Percentiles rank a stretch among this genome's conserved stretches.
phyloP scores from a whole-genome alignment of 345 rosid species.

The Physaria fendleri region DNA sequence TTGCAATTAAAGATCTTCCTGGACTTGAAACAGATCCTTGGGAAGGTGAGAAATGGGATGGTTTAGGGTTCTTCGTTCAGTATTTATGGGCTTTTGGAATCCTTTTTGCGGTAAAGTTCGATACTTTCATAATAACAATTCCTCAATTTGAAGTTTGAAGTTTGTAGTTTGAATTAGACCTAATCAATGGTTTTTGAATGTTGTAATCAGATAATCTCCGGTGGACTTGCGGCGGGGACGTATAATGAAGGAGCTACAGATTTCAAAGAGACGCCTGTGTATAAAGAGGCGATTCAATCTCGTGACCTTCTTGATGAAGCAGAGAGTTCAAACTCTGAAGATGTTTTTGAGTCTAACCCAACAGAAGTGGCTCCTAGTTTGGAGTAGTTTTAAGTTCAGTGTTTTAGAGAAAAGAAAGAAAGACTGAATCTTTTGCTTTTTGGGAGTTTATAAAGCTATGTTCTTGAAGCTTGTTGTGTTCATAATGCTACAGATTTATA shows the following conservation, averaged over 20 bases:
- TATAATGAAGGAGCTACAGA: conserved; percentile 92
- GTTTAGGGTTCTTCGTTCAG: conserved; percentile 71
- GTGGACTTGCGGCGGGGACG: conserved; percentile 76
- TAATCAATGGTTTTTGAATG: not conserved
- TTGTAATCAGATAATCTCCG: conserved; percentile 55
- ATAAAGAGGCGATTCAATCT: conserved; percentile 68
- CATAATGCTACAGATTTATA: conserved; percentile 26
- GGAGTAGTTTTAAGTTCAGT: conserved; percentile 44
- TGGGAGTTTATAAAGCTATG: not conserved
- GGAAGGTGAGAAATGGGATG: conserved; percentile 86
- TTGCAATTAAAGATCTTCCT: conserved; percentile 49
- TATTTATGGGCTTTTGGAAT: conserved; percentile 90
- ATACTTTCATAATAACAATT: not conserved
- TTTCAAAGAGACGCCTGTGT: conserved; percentile 81
- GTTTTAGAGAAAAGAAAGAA: not conserved
- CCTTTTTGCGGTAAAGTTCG: conserved; percentile 61
- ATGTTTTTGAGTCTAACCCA: conserved; percentile 90
- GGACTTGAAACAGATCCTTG: conserved; percentile 60
- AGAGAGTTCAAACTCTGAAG: conserved; percentile 62
- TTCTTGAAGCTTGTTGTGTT: conserved; percentile 13
- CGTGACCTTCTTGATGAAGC: conserved; percentile 73
- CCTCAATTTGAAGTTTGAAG: too few species aligned
- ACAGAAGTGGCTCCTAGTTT: conserved; percentile 92
- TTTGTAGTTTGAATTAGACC: too few species aligned
- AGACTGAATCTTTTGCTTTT: conserved; percentile 12